These are phyloP conservation scores for Sclerospora graminicola DNA, from an alignment of 352 stramenopile species.

Conservation along the genomic window DNA sequence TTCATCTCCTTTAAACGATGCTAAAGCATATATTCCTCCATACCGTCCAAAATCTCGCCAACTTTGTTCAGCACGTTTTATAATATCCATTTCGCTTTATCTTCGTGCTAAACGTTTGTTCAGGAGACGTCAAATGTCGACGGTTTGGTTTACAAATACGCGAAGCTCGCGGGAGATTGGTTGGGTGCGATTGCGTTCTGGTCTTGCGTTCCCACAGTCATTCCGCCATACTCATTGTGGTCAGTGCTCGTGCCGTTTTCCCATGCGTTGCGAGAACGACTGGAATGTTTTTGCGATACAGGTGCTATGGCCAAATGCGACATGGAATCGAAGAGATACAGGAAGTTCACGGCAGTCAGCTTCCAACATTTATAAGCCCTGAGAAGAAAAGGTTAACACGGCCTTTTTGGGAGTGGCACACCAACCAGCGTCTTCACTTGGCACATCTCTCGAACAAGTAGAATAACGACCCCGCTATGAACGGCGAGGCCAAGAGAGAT, in stretches of 20 bases:
- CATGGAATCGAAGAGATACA: too few species aligned
- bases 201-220: conserved; percentile 85
- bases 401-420: conserved; percentile 98
- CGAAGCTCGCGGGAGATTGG: too few species aligned
- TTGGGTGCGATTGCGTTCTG: too few species aligned
- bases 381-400: conserved; percentile 94
- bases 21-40: too few species aligned
- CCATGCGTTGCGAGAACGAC: conserved; percentile 62
- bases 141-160: too few species aligned
- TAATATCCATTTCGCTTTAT: too few species aligned
- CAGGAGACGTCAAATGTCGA: too few species aligned
- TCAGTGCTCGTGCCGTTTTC: conserved; percentile 51
- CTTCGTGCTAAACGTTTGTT: too few species aligned
- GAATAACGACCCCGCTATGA: conserved; percentile 85
- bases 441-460: conserved; percentile 88
- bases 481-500: too few species aligned
- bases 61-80: too few species aligned
- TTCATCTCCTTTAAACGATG: too few species aligned
- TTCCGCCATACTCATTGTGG: conserved; percentile 85
- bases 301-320: conserved; percentile 45
- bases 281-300: conserved; percentile 72
- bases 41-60: too few species aligned
- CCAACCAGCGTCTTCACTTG: conserved; percentile 94
- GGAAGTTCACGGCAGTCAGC: conserved; percentile 96
- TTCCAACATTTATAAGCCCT: conserved; percentile 95